Evolutionary conservation across 768 basidiomycete genomes (phyloP).

Genomic region (Trametes punicea): DNA sequence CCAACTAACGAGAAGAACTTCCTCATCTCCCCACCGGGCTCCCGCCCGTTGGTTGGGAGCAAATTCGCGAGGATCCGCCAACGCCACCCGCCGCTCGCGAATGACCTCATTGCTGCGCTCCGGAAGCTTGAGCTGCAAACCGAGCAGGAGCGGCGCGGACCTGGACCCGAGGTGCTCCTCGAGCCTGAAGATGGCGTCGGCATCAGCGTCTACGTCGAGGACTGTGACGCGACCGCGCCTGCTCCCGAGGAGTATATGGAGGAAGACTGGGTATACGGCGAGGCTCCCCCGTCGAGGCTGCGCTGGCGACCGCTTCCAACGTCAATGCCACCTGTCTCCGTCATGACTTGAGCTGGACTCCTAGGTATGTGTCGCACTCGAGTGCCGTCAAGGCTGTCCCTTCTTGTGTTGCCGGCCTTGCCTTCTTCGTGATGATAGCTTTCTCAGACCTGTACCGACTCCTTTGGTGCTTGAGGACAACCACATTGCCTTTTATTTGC

Average conservation of each 20-base stretch:
- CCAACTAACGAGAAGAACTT: conserved; percentile 90
- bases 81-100: conserved; percentile 75
- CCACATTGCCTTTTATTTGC: conserved; percentile 62
- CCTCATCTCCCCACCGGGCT: conserved; percentile 96
- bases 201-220: conserved; percentile 76
- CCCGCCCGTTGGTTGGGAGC: conserved; percentile 98
- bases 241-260: conserved; percentile 26
- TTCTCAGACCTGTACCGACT: conserved; percentile 81
- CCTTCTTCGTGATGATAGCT: conserved; percentile 52
- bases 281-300: conserved; percentile 42
- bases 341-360: conserved; percentile 8
- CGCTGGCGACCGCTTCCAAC: conserved; percentile 31
- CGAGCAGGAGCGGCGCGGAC: conserved; percentile 30
- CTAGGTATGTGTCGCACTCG: conserved; percentile 25
- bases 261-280: conserved; percentile 61
- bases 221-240: conserved; percentile 47
- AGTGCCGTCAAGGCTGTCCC: neutral
- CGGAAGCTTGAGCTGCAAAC: conserved; percentile 60
- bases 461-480: conserved; percentile 49
- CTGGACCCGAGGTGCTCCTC: conserved; percentile 54
- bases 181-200: conserved; percentile 68
- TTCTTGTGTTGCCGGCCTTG: neutral
- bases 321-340: conserved; percentile 23
- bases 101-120: conserved; percentile 82
- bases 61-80: conserved; percentile 84